Conservation (phyloP, 768 basidiomycete genomes). For the Rhodotorula diobovata region DNA sequence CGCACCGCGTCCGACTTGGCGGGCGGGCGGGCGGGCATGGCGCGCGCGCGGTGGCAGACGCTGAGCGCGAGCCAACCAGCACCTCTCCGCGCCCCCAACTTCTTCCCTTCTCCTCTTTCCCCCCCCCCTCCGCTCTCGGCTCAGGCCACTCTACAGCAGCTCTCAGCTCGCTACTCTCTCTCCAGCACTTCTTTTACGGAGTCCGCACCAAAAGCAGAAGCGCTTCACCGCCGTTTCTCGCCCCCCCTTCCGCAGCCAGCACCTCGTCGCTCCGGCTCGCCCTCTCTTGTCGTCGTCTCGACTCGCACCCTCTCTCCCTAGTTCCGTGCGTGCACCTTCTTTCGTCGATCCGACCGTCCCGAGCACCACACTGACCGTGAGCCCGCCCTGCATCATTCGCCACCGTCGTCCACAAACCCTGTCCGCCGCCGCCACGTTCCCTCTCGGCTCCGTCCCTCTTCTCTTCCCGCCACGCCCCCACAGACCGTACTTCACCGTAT, state of each 20-base stretch:
- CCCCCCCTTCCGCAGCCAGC: background rate
- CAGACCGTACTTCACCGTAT: background rate
- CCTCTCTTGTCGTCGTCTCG: background rate
- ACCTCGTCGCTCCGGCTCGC: background rate
- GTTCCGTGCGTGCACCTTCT: background rate
- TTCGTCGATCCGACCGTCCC: fast-evolving
- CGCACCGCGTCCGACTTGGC: too few relatives aligned
- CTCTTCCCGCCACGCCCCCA: background rate
- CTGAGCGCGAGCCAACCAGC: too few relatives aligned
- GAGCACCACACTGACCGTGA: background rate
- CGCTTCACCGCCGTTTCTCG: background rate
- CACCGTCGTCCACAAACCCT: background rate
- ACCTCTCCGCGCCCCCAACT: too few relatives aligned
- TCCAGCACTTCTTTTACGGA: background rate
- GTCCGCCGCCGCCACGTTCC: background rate
- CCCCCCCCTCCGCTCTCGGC: background rate
- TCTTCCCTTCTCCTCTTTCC: background rate
- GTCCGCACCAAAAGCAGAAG: background rate
- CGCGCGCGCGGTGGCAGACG: too few relatives aligned
- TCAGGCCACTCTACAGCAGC: background rate
- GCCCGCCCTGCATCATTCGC: too few relatives aligned
- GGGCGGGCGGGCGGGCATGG: too few relatives aligned
- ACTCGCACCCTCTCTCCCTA: background rate
- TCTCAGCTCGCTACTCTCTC: background rate
- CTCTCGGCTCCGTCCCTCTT: background rate